Percentiles rank a stretch among this genome's conserved stretches.
These are phyloP conservation scores for Quercus phellos DNA, from an alignment of 331 rosid species.

Conservation along the genomic window DNA sequence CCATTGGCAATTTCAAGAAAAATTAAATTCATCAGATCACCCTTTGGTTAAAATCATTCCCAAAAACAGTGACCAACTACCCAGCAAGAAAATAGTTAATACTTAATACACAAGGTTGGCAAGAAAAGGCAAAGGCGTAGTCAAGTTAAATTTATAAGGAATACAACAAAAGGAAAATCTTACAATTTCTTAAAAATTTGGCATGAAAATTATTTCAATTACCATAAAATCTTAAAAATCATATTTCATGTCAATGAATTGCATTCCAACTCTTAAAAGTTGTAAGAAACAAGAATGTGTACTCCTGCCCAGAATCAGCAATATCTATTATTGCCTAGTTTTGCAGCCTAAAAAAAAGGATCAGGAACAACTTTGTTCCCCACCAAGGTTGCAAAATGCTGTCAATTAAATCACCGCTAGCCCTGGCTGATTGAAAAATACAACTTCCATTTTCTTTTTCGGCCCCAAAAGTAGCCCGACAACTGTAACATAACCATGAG, in stretches of 20 bases:
- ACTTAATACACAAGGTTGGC: neutral
- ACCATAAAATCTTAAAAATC: neutral
- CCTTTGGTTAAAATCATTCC: neutral
- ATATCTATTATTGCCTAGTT: conserved; percentile 66
- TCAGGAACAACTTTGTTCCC: conserved; percentile 69
- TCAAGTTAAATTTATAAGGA: neutral
- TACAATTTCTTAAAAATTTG: too few relatives aligned
- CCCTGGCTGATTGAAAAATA: neutral
- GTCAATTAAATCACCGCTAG: conserved; percentile 12
- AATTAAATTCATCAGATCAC: neutral
- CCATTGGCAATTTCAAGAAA: neutral
- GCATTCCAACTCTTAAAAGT: conserved; percentile 61
- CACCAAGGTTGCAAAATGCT: conserved; percentile 78
- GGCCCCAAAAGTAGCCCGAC: neutral
- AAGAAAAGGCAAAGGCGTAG: neutral
- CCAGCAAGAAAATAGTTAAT: neutral
- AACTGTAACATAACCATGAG: neutral
- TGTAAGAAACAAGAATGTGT: conserved; percentile 32
- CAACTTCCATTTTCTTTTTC: neutral
- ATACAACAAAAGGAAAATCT: too few relatives aligned
- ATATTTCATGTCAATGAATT: neutral
- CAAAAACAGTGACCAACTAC: neutral
- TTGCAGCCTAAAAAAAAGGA: conserved; percentile 75
- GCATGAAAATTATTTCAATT: neutral
- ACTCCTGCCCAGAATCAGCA: conserved; percentile 50